Conservation (phyloP, 2,329 filamentous ascomycete species). For the Incumbomyces lentus region DNA sequence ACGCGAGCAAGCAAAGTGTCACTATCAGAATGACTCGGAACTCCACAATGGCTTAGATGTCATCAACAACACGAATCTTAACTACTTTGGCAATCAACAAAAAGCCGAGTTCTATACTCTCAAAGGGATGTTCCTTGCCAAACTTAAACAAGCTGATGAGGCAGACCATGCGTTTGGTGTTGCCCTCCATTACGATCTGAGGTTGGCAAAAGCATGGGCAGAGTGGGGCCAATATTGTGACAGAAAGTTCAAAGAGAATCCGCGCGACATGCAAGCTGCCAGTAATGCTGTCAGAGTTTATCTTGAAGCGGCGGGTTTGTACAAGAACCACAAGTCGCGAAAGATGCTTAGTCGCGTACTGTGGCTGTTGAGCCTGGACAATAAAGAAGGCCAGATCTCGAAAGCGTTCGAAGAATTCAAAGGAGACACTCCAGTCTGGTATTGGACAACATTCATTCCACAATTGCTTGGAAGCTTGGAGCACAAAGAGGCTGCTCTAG, state of each 20-base stretch:
- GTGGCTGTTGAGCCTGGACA: slow-evolving; percentile 90
- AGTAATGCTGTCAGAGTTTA: slow-evolving; percentile 93
- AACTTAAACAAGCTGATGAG: slow-evolving; percentile 79
- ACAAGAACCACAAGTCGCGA: slow-evolving; percentile 92
- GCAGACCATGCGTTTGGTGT: slow-evolving; percentile 91
- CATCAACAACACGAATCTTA: slow-evolving; percentile 98
- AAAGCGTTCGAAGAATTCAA: slow-evolving; percentile 91
- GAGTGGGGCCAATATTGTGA: slow-evolving; percentile 99
- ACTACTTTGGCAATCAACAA: slow-evolving; percentile 91
- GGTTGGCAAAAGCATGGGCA: slow-evolving; percentile 93
- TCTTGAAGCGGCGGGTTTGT: slow-evolving; percentile 86
- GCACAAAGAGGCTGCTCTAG: slow-evolving; percentile 80
- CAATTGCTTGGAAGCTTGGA: slow-evolving; percentile 86
- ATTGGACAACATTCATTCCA: slow-evolving; percentile 98
- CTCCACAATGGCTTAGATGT: slow-evolving; percentile 89
- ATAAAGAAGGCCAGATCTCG: slow-evolving; percentile 71
- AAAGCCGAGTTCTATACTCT: slow-evolving; percentile 99
- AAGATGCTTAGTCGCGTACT: slow-evolving; percentile 88
- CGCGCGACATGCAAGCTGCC: slow-evolving; percentile 68
- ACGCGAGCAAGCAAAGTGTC: slow-evolving; percentile 96
- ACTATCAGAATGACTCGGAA: slow-evolving; percentile 92
- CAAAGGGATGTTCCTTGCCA: slow-evolving; percentile 98
- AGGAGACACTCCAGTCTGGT: slow-evolving; percentile 95
- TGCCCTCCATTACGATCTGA: slow-evolving; percentile 89
- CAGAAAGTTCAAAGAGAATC: slow-evolving; percentile 85